These are phyloP conservation scores for Ophiostoma sp. DNA, from an alignment of 2,329 filamentous ascomycete genomes.

Conservation along the genomic window DNA sequence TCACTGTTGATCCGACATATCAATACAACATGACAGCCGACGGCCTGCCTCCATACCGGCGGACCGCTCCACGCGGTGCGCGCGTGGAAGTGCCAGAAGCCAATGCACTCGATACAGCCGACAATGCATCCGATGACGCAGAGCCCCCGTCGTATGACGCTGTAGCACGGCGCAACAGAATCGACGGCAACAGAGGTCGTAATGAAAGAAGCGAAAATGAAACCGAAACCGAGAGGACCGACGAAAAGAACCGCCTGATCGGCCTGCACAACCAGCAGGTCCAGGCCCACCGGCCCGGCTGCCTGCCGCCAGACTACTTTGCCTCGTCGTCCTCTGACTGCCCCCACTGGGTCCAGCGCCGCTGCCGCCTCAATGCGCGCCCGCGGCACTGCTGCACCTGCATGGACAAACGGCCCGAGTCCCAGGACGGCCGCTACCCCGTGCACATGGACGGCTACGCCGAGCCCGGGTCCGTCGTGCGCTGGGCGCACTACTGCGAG, in stretches of 20 bases:
- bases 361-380: conserved; percentile 18
- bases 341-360: conserved; percentile 18
- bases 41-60: neutral
- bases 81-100: neutral
- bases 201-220: neutral
- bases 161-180: neutral
- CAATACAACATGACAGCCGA: neutral
- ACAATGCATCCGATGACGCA: neutral
- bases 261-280: neutral
- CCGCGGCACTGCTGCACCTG: conserved; percentile 22
- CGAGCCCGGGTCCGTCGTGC: neutral
- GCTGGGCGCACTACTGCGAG: conserved; percentile 23
- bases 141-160: neutral
- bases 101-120: neutral
- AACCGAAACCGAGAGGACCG: neutral
- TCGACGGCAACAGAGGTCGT: neutral
- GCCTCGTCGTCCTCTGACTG: conserved; percentile 1
- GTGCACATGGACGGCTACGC: conserved; percentile 19
- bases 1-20: neutral
- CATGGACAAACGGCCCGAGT: conserved; percentile 13
- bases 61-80: neutral
- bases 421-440: conserved; percentile 19
- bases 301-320: conserved; percentile 1
- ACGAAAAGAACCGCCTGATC: neutral
- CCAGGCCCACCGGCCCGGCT: neutral